These are phyloP conservation scores for Boletus sp. DNA, from an alignment of 768 basidiomycete species.

Conservation along the genomic window DNA sequence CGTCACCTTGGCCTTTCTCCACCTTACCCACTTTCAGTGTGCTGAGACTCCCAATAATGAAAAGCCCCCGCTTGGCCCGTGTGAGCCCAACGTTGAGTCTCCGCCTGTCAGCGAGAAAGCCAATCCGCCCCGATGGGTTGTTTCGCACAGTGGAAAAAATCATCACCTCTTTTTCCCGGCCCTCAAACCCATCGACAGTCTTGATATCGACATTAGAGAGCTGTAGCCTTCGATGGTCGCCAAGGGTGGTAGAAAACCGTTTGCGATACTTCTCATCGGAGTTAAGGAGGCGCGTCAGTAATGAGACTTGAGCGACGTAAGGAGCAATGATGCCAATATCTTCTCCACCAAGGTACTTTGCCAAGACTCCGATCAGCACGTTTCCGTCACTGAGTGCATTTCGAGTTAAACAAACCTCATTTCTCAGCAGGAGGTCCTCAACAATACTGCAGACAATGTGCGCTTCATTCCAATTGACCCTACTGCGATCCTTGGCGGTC, in stretches of 20 bases:
- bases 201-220: slow-evolving; percentile 73
- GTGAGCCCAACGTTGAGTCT: slow-evolving; percentile 90
- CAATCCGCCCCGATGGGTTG: slow-evolving; percentile 73
- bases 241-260: slow-evolving; percentile 60
- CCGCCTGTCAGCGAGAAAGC: slow-evolving; percentile 84
- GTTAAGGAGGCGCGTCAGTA: slow-evolving; percentile 65
- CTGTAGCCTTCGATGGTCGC: slow-evolving; percentile 62
- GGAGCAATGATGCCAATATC: slow-evolving; percentile 94
- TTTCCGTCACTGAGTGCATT: not conserved
- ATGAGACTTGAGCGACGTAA: slow-evolving; percentile 81
- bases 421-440: slow-evolving; percentile 74
- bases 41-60: slow-evolving; percentile 70
- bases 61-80: slow-evolving; percentile 80
- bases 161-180: slow-evolving; percentile 89
- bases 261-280: slow-evolving; percentile 47
- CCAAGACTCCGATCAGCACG: slow-evolving; percentile 9
- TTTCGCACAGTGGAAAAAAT: slow-evolving; percentile 89
- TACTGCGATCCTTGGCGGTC: slow-evolving; percentile 62
- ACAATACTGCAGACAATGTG: slow-evolving; percentile 74
- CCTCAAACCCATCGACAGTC: slow-evolving; percentile 94
- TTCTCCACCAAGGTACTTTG: slow-evolving; percentile 55
- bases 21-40: slow-evolving; percentile 55
- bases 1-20: slow-evolving; percentile 17
- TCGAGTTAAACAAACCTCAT: slow-evolving; percentile 52
- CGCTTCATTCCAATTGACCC: slow-evolving; percentile 76